Conservation (phyloP, 2,329 filamentous ascomycete genomes). For the Cadophora sp. region DNA sequence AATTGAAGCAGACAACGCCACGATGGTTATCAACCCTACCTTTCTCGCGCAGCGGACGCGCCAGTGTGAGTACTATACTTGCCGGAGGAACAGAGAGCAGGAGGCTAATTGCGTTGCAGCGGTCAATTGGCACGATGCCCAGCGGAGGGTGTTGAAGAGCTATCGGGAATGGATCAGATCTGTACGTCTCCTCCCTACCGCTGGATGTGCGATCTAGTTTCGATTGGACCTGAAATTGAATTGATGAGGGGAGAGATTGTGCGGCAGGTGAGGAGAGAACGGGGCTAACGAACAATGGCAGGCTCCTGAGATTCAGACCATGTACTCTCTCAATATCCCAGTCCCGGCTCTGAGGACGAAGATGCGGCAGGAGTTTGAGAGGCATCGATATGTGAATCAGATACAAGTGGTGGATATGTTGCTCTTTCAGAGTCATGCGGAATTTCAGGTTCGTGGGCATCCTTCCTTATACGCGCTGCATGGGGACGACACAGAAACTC, state of each 20-base stretch:
- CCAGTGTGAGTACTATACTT: constrained; percentile 65
- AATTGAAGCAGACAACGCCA: constrained; percentile 40
- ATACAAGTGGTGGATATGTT: constrained; percentile 87
- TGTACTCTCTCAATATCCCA: constrained; percentile 93
- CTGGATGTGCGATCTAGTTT: neutral
- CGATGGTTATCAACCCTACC: constrained; percentile 90
- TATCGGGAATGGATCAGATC: constrained; percentile 97
- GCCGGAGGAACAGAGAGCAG: constrained; percentile 47
- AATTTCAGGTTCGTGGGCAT: constrained; percentile 80
- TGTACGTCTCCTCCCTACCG: constrained; percentile 62
- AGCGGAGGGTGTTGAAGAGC: constrained; percentile 81
- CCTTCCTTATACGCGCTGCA: constrained; percentile 12
- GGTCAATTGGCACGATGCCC: constrained; percentile 87
- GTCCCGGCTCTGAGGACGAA: constrained; percentile 89
- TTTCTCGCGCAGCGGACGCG: constrained; percentile 84
- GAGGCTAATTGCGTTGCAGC: constrained; percentile 67
- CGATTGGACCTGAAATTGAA: neutral
- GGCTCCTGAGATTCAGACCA: constrained; percentile 95
- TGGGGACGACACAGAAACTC: neutral
- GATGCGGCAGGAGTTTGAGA: constrained; percentile 96
- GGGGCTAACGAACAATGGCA: constrained; percentile 49
- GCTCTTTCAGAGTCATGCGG: constrained; percentile 87
- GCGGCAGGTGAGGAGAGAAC: neutral
- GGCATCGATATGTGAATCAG: constrained; percentile 92
- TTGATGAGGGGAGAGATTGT: neutral